Conservation (phyloP, 331 rosid species). For the Spiraea crenata region DNA sequence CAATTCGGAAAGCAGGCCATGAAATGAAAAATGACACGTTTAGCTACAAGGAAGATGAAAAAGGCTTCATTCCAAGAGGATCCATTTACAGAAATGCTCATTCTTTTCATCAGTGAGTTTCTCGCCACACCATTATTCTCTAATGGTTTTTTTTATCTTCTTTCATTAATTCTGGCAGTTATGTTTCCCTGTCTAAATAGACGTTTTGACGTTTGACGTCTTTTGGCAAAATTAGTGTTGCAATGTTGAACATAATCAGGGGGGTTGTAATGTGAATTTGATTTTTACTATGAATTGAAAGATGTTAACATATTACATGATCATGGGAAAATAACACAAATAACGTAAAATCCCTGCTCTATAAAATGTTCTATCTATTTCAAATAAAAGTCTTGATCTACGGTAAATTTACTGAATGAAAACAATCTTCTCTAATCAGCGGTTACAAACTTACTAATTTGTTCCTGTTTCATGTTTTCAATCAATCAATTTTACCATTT, state of each 20-base stretch:
- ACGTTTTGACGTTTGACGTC: neutral
- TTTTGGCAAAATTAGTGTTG: neutral
- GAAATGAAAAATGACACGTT: neutral
- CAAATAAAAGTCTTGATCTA: neutral
- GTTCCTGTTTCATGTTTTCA: neutral
- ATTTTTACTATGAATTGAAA: neutral
- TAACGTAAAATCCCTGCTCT: neutral
- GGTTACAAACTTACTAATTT: too few species aligned
- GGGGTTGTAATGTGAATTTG: neutral
- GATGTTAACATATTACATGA: neutral
- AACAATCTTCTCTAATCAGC: too few species aligned
- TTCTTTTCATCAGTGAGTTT: conserved; percentile 3
- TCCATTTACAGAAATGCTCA: conserved; percentile 16
- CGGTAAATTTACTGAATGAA: too few species aligned
- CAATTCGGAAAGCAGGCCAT: conserved; percentile 8
- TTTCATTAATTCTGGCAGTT: neutral
- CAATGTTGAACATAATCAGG: neutral
- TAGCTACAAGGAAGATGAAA: neutral
- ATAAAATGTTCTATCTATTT: neutral
- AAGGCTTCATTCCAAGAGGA: conserved; percentile 14
- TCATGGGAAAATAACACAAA: too few species aligned
- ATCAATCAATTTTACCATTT: neutral
- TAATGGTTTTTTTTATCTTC: neutral
- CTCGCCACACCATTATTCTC: neutral
- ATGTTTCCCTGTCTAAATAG: too few species aligned